phyloP scores from a whole-genome alignment of 495 filamentous ascomycete genomes.

The Rhypophila decipiens region DNA sequence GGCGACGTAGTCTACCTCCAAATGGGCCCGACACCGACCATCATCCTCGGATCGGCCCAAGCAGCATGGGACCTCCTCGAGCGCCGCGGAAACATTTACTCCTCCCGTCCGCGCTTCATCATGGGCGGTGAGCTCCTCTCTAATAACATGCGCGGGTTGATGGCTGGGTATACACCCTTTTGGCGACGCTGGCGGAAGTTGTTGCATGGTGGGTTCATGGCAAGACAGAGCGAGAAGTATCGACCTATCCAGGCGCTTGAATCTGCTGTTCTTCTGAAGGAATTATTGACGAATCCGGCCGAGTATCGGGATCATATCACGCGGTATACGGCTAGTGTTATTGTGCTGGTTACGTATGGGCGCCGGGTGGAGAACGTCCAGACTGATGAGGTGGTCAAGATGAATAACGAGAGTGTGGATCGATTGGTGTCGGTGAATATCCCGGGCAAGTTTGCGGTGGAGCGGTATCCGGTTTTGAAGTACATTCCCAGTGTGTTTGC shows the following conservation, averaged over 20 bases:
- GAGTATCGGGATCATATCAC: slow-evolving; percentile 34
- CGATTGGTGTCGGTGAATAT: slow-evolving; percentile 55
- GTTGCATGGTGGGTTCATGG: slow-evolving; percentile 49
- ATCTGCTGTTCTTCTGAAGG: slow-evolving; percentile 40
- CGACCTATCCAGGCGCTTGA: slow-evolving; percentile 51
- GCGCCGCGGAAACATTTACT: slow-evolving; percentile 46
- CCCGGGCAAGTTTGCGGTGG: slow-evolving; percentile 52
- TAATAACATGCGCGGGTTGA: slow-evolving; percentile 41
- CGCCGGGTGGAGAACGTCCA: slow-evolving; percentile 49
- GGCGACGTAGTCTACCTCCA: slow-evolving; percentile 58
- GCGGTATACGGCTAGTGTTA: slow-evolving; percentile 52
- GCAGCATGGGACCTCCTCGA: slow-evolving; percentile 50
- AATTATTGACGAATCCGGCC: slow-evolving; percentile 33
- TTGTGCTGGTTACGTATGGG: slow-evolving; percentile 54
- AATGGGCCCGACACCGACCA: slow-evolving; percentile 55
- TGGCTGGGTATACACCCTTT: slow-evolving; percentile 43
- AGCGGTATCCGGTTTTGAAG: slow-evolving; percentile 51
- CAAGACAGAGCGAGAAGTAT: slow-evolving; percentile 47
- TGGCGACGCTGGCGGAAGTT: slow-evolving; percentile 53
- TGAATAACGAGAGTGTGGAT: slow-evolving; percentile 50
- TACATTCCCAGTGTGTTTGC: slow-evolving; percentile 47
- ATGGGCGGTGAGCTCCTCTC: slow-evolving; percentile 49
- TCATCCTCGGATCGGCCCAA: slow-evolving; percentile 57
- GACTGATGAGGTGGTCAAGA: slow-evolving; percentile 43
- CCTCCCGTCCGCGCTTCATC: slow-evolving; percentile 41